Conservation (phyloP, 2,329 filamentous ascomycete species). For the Fusarium papillatum region DNA sequence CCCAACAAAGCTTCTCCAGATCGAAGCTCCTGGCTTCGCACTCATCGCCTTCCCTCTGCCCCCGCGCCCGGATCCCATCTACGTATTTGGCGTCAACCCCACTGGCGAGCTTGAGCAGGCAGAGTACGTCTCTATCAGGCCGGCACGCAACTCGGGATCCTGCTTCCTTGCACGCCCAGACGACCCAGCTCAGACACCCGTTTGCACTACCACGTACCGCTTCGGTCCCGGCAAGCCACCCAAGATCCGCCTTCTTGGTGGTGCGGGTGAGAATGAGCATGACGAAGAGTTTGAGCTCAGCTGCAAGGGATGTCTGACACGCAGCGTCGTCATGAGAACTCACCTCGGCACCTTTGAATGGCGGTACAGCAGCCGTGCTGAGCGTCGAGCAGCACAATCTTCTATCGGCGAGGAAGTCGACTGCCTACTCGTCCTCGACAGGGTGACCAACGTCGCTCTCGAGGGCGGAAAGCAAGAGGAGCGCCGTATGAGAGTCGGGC, state of each 20-base stretch:
- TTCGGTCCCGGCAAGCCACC: slow-evolving; percentile 68
- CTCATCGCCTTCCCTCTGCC: slow-evolving; percentile 58
- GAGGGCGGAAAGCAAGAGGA: slow-evolving; percentile 46
- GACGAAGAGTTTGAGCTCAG: slow-evolving; percentile 44
- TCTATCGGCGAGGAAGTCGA: slow-evolving; percentile 45
- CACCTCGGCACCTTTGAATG: slow-evolving; percentile 67
- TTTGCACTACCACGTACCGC: slow-evolving; percentile 68
- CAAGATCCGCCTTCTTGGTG: slow-evolving; percentile 50
- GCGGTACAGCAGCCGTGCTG: slow-evolving; percentile 64
- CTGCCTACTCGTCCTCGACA: slow-evolving; percentile 66
- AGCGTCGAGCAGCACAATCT: slow-evolving; percentile 55
- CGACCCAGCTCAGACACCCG: slow-evolving; percentile 47
- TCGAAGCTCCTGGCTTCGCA: slow-evolving; percentile 61
- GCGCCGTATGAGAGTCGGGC: slow-evolving; percentile 52
- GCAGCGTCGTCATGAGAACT: slow-evolving; percentile 60
- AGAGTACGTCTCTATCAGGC: slow-evolving; percentile 66
- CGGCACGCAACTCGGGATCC: slow-evolving; percentile 59
- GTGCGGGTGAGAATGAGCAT: background rate
- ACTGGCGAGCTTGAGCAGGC: slow-evolving; percentile 55
- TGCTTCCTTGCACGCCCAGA: slow-evolving; percentile 62
- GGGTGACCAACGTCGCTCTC: slow-evolving; percentile 51
- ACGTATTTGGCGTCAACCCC: slow-evolving; percentile 56
- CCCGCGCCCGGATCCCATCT: slow-evolving; percentile 54
- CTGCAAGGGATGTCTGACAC: slow-evolving; percentile 58
- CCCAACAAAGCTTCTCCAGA: slow-evolving; percentile 61